Base-by-base conservation (phyloP, 2,329 filamentous ascomycete species). In the Scedosporium boydii region DNA sequence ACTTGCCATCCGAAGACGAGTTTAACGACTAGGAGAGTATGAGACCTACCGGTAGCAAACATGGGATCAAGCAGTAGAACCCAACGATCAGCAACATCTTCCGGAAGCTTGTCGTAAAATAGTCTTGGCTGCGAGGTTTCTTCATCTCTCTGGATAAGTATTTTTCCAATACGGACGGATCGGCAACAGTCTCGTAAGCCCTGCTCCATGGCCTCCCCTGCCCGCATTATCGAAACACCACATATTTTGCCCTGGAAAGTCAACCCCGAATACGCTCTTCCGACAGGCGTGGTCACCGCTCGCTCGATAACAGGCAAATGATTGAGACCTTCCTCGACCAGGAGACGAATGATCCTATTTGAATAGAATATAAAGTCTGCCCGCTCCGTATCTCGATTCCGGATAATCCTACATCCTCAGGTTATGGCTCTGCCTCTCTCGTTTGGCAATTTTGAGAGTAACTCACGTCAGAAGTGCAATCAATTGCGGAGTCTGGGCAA, bases 321-420 rank as follows among this genome's bases (percentile, higher is more conserved):
- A 75, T 99, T 99, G 62, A 99, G 82, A 3, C 95, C 95, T 77
- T 99, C 95, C 76, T 99, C 95, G 48, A 99, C 95, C 6, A 99
- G 83, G 51, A 99, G 82, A 38, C 95, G 91, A 74, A 98, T 98
- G 74, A 99, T 98, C 64, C 95, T 87, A 77, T 99, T 99, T 53
- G 93, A 96, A 79, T 98, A 96, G 78, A 99, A 99, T 72, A 99
- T 97, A 75, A 99, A 99, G 76, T 99, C 95, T 65, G 92, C 95
- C 64, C 95, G 89, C 63, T 88, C 86, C 5, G 95, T 99, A 68
- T 88, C 84, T 75, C 90, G 90, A 75, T 96, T 92, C 69, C 95
- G 89, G 72, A 99, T 98, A 84, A 97, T 97, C 66, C 93, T 98
- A 70, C 27, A 23, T n/a, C 18, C 26, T 14, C n/a, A 5, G 23